Evolutionary conservation across 108 stramenopile genomes (phyloP).

Genomic region (Phaeodactylum tricornutum): DNA sequence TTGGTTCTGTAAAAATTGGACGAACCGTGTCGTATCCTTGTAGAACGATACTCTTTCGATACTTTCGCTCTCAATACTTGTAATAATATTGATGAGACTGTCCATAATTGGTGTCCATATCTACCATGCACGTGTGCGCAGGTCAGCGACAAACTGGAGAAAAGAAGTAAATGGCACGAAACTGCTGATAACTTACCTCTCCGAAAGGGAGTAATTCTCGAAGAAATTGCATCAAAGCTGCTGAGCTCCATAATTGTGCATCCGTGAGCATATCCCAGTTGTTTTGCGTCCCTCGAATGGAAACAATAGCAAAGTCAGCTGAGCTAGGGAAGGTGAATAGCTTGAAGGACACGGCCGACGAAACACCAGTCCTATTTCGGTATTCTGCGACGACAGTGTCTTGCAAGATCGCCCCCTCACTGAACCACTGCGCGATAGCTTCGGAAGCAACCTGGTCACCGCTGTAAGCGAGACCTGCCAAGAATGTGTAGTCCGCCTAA

Average conservation of each 20-base stretch:
- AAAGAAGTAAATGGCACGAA: slow-evolving; percentile 8
- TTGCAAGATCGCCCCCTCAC: slow-evolving; percentile 35
- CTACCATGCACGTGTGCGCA: too few species aligned
- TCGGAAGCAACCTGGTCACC: slow-evolving; percentile 9
- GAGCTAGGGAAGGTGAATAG: slow-evolving; percentile 27
- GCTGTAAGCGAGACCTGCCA: slow-evolving; percentile 39
- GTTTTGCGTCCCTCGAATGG: slow-evolving; percentile 68
- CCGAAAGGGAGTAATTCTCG: slow-evolving; percentile 53
- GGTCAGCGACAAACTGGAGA: background rate
- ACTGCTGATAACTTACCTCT: slow-evolving; percentile 13
- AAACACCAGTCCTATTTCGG: slow-evolving; percentile 12
- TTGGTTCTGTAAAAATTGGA: slow-evolving; percentile 8
- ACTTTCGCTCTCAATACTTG: slow-evolving; percentile 13
- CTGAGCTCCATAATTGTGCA: slow-evolving; percentile 61
- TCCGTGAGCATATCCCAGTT: slow-evolving; percentile 62
- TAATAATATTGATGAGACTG: slow-evolving; percentile 28
- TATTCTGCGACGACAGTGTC: slow-evolving; percentile 33
- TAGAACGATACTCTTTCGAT: slow-evolving; percentile 39
- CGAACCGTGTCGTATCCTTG: slow-evolving; percentile 27
- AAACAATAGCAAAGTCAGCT: slow-evolving; percentile 28
- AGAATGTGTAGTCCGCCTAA: slow-evolving; percentile 48
- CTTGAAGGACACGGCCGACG: slow-evolving; percentile 44
- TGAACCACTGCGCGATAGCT: slow-evolving; percentile 54
- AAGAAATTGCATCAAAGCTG: slow-evolving; percentile 48
- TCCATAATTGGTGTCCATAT: slow-evolving; percentile 55